Evolutionary conservation across 768 basidiomycete species (phyloP), one percentile per base, ranked within the genome.

Genomic region (Leccinellum rugosiceps): DNA sequence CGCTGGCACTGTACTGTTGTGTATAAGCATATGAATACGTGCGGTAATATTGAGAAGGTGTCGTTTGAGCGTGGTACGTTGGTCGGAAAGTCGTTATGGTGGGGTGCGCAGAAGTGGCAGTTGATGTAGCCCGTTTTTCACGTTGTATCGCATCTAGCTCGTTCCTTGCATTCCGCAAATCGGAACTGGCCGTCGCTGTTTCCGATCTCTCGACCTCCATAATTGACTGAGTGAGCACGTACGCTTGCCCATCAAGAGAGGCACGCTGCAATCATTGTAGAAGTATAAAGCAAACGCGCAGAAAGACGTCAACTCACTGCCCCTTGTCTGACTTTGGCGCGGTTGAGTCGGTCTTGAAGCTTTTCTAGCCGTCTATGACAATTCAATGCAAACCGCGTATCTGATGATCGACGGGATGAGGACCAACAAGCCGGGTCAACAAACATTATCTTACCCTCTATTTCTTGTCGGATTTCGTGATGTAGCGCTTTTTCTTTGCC

Each of bases 141-240:
- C 85, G 80, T 62, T 90, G 85, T 53, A 86, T 67, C 54, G 80
- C 80, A 63, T 92, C 90, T 52, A 85, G 73, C 59, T 90, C 87
- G 43, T 80, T 74, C 31, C 86, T 80, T 23, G 83, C 83, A 34
- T 76, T 76, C 55, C 86, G 83, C 51, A 90, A 72, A 61, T 90
- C 86, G 23, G 77, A 77, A 54, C 75, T 83, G 23, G 88, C 67
- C 53, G 75, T 66, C 1, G 83, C 75, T 11, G 81, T 83, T 60
- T 88, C 87, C 11, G 79, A 71, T 21, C 88, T 83, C 59, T 92
- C 89, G 0, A 77, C 72, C 53, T 92, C 90, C 49, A 90, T 62
- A 44, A 85, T 75, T 32, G 81, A 79, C 60, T 88, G 86, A 6
- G 84, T 79, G 17, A 92, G 75, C 34, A 80, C 72, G 64, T 87